Conservation (phyloP, 1,139 yeast species). For the Hansenula lynferdii region DNA sequence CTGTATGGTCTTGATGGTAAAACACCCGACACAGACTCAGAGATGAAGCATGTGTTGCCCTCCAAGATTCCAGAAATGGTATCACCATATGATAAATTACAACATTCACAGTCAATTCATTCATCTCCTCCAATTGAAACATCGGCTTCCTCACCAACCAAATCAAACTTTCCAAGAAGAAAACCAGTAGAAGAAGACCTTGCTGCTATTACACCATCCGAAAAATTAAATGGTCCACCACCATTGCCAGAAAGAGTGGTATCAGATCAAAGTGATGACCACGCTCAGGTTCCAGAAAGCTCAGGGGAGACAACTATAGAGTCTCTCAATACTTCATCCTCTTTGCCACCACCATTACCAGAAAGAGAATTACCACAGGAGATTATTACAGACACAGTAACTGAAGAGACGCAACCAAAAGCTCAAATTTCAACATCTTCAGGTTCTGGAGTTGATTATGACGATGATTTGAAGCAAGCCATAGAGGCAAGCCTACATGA, state of each 20-base stretch:
- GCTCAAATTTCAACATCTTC: not conserved
- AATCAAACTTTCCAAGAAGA: conserved; percentile 9
- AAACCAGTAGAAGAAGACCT: conserved; percentile 14
- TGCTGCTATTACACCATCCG: not conserved
- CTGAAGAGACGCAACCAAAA: no score
- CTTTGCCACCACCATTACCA: conserved; percentile 8
- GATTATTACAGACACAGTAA: no score
- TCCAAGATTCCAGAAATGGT: conserved; percentile 23
- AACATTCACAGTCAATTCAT: no score
- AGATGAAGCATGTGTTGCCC: conserved; percentile 14
- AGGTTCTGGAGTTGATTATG: not conserved
- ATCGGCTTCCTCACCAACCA: conserved; percentile 5
- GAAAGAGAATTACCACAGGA: conserved; percentile 1
- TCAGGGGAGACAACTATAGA: not conserved
- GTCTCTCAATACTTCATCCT: not conserved
- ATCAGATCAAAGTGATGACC: not conserved
- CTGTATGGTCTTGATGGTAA: conserved; percentile 15
- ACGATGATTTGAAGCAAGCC: not conserved
- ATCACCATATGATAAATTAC: conserved; percentile 17
- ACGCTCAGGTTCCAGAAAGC: no score
- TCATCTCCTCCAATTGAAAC: no score
- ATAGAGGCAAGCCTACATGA: not conserved
- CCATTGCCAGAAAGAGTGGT: conserved; percentile 12
- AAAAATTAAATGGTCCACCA: conserved; percentile 3
- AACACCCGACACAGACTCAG: conserved; percentile 10